Base-by-base conservation (phyloP, 164 flowering plant species). In the Nymphaea thermarum region DNA sequence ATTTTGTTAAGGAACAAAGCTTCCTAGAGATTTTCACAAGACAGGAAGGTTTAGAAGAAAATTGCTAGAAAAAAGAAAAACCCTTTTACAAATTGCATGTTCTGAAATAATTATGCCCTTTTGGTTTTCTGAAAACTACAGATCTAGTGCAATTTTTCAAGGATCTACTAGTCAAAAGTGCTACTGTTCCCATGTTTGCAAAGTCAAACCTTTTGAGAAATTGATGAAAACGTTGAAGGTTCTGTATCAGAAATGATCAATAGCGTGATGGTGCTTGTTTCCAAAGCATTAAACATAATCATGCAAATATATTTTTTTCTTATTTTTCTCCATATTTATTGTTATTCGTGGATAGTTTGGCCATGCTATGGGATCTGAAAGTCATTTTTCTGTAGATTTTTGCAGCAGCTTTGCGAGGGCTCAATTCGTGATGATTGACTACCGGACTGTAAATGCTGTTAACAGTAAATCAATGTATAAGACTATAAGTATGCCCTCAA, bases 381-480 rank as follows among this genome's bases (percentile, higher is more conserved):
- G 0, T 25, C 36, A 25, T 25, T 25, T 25, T 25, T 25, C 43
- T 66, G 3, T 60, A 81, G 80, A 74, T 79, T 45, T 75, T 81
- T 71, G 65, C 78, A 60, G 76, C 76, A 0, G 76, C 84, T 2
- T 14, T 77, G 71, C 77, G 63, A 64, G 77, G 68, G 55, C 62
- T 75, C 71, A 76, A 65, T 64, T 75, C 65, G 51, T 65, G 71
- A 42, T 71, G 66, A 72, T 61, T 44, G 36, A 25, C 43, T 6
- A 16, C 15, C 25, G 11, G n/a, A 4, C 41, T 3, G 14, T 11
- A 8, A 17, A 17, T 61, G 63, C 63, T 61, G 63, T 17, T n/a
- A 14, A 61, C 63, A 25, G 36, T 25, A 25, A 25, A 25, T 25
- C 36, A 25, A 25, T 25, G 36, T 25, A 25, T 25, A 25, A 25